phyloP scores from a whole-genome alignment of 2,329 filamentous ascomycete genomes.

The Phyllosticta citribraziliensis region DNA sequence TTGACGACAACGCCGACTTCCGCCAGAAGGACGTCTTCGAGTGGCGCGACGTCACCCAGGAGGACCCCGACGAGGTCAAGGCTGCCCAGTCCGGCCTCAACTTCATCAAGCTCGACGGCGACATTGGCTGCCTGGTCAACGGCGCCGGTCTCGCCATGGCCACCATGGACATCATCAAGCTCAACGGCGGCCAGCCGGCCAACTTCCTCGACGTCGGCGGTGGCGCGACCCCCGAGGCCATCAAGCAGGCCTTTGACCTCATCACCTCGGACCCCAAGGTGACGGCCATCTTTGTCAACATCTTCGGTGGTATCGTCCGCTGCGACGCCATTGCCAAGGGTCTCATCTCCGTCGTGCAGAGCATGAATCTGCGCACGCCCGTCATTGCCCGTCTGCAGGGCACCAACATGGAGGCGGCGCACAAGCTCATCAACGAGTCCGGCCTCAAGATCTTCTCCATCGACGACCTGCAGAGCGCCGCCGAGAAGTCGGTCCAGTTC shows the following conservation, averaged over 20 bases:
- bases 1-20: slow-evolving; percentile 98
- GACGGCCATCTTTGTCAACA: slow-evolving; percentile 98
- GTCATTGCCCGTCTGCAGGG: slow-evolving; percentile 96
- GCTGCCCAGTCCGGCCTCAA: slow-evolving; percentile 89
- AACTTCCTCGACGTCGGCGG: slow-evolving; percentile 99
- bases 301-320: slow-evolving; percentile 97
- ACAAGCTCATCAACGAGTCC: slow-evolving; percentile 88
- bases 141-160: slow-evolving; percentile 98
- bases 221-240: slow-evolving; percentile 91
- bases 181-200: slow-evolving; percentile 89
- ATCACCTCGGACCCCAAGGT: slow-evolving; percentile 99
- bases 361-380: slow-evolving; percentile 90
- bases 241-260: slow-evolving; percentile 95
- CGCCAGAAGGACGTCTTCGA: slow-evolving; percentile 92
- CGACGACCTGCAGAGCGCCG: slow-evolving; percentile 91
- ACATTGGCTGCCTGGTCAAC: slow-evolving; percentile 98
- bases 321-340: slow-evolving; percentile 96
- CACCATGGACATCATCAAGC: slow-evolving; percentile 99
- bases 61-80: slow-evolving; percentile 95
- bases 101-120: slow-evolving; percentile 99
- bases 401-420: slow-evolving; percentile 94
- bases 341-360: slow-evolving; percentile 87
- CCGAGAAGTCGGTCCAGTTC: slow-evolving; percentile 97
- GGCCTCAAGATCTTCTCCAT: slow-evolving; percentile 99
- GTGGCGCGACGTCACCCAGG: slow-evolving; percentile 89